Conservation (phyloP, 805 yeast genomes). For the Pichia scutulata region DNA sequence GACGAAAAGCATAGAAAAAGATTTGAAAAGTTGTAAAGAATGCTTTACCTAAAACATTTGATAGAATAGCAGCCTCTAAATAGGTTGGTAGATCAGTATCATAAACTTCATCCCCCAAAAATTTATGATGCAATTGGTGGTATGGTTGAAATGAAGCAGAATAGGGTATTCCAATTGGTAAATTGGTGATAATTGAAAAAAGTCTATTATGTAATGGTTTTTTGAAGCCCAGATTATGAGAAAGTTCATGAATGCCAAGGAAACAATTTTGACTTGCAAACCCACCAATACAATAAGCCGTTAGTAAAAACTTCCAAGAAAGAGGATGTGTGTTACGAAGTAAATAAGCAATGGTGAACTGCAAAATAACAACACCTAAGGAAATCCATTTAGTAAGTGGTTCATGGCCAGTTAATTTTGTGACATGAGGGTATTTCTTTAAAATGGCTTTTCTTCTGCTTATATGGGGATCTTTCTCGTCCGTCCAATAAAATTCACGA, state of each 20-base stretch:
- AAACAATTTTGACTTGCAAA: constrained; percentile 79
- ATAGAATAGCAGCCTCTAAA: constrained; percentile 65
- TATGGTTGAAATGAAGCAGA: constrained; percentile 85
- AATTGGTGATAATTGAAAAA: constrained; percentile 67
- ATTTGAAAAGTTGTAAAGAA: constrained; percentile 88
- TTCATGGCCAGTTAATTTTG: constrained; percentile 77
- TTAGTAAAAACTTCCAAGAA: constrained; percentile 44
- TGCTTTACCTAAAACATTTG: constrained; percentile 77
- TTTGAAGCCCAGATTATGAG: constrained; percentile 78
- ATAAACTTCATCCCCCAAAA: constrained; percentile 71
- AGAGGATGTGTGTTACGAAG: constrained; percentile 49
- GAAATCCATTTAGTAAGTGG: constrained; percentile 78
- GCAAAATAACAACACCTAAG: constrained; percentile 56
- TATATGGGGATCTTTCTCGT: constrained; percentile 74
- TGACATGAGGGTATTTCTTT: constrained; percentile 69
- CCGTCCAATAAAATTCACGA: constrained; percentile 75
- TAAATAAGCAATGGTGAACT: constrained; percentile 54
- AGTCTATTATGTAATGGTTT: constrained; percentile 70
- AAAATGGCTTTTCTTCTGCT: constrained; percentile 65
- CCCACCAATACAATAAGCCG: constrained; percentile 79
- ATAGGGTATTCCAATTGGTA: constrained; percentile 88
- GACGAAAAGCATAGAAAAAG: constrained; percentile 82
- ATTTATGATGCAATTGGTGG: constrained; percentile 87
- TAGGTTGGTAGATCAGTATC: constrained; percentile 87
- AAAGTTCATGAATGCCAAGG: constrained; percentile 80